Conservation (phyloP, 495 filamentous ascomycete species). For the Cercophora newfieldiana region DNA sequence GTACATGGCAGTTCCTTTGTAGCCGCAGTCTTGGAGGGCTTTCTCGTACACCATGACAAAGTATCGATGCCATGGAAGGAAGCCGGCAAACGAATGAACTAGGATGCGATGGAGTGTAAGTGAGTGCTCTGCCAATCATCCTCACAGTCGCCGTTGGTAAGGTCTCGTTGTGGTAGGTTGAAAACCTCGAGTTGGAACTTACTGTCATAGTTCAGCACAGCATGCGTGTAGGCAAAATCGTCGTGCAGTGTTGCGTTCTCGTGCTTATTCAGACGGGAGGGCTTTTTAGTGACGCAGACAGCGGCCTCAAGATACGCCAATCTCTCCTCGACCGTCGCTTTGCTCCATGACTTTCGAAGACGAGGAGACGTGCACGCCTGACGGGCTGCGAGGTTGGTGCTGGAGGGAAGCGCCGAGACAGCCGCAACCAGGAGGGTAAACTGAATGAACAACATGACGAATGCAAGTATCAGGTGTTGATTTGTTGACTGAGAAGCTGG, state of each 20-base stretch:
- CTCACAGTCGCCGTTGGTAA: background rate
- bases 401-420: constrained; percentile 8
- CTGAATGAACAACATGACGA: constrained; percentile 7
- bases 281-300: constrained; percentile 11
- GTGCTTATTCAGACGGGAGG: background rate
- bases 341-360: constrained; percentile 10
- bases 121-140: background rate
- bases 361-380: constrained; percentile 11
- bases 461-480: background rate
- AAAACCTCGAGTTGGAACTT: too few relatives aligned
- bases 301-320: constrained; percentile 8
- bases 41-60: constrained; percentile 10
- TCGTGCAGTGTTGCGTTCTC: constrained; percentile 8
- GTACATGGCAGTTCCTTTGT: constrained; percentile 14
- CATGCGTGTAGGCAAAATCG: constrained; percentile 10
- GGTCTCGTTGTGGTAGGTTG: background rate
- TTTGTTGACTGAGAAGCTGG: background rate
- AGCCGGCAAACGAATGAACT: background rate
- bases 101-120: background rate
- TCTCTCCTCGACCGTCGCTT: constrained; percentile 5
- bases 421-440: background rate
- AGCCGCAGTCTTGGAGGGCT: constrained; percentile 8
- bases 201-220: constrained; percentile 1
- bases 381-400: constrained; percentile 8
- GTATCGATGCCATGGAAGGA: constrained; percentile 15